These are phyloP conservation scores for Pouteria glomerata DNA, from an alignment of 148 eudicot genomes.

Conservation along the genomic window DNA sequence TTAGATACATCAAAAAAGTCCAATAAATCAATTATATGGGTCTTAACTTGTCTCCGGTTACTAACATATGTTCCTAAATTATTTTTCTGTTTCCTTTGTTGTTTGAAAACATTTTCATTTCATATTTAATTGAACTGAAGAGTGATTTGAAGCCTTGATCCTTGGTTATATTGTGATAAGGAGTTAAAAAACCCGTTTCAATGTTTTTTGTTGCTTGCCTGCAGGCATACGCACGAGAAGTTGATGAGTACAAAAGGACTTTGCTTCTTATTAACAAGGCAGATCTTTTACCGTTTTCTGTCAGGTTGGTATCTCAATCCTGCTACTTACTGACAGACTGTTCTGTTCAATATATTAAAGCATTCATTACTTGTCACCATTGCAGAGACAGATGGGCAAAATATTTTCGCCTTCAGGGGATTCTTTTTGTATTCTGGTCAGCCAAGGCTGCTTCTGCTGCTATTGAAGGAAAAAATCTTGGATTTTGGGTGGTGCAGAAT, in stretches of 20 bases:
- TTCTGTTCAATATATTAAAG: background rate
- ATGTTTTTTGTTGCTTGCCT: slow-evolving; percentile 20
- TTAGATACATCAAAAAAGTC: no score
- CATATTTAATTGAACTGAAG: no score
- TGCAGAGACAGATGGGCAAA: slow-evolving; percentile 83
- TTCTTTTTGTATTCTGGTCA: slow-evolving; percentile 91
- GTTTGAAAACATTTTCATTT: no score
- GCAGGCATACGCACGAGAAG: slow-evolving; percentile 79
- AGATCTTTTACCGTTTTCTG: slow-evolving; percentile 69
- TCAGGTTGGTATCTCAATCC: slow-evolving; percentile 41
- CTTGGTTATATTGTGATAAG: background rate
- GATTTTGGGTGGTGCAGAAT: slow-evolving; percentile 16
- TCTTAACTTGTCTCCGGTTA: background rate
- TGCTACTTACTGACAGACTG: background rate
- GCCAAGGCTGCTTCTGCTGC: slow-evolving; percentile 97
- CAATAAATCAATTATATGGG: background rate
- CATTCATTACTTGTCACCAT: background rate
- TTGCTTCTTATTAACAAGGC: slow-evolving; percentile 95
- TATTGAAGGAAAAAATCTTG: slow-evolving; percentile 61
- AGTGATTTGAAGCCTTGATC: background rate
- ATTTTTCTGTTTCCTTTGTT: no score
- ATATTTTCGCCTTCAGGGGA: slow-evolving; percentile 70
- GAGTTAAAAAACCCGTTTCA: background rate
- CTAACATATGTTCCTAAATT: background rate
- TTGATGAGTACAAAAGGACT: slow-evolving; percentile 82